A percentile compares a stretch with the other conserved stretches of the same genome.
Evolutionary conservation across 148 eudicot genomes (phyloP).

Genomic region (Polygonum aviculare): DNA sequence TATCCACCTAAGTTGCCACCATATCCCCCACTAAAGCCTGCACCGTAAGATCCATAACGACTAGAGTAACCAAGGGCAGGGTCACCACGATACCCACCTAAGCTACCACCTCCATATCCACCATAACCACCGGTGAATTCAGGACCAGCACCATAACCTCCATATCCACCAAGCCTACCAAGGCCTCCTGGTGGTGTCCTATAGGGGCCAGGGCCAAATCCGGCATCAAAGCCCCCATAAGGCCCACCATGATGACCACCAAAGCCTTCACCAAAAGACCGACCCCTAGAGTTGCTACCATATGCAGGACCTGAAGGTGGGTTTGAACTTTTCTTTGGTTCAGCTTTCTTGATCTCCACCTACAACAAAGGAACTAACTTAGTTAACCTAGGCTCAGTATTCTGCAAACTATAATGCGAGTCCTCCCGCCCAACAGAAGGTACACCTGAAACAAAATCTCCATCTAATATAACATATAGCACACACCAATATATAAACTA

Average conservation of each 20-base stretch:
- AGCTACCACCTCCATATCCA: slow-evolving; percentile 39
- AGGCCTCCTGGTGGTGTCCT: slow-evolving; percentile 59
- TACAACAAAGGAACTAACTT: slow-evolving; percentile 63
- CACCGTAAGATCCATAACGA: slow-evolving; percentile 52
- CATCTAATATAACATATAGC: slow-evolving; percentile 10
- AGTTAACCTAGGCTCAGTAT: slow-evolving; percentile 50
- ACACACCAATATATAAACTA: neutral
- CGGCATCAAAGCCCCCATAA: slow-evolving; percentile 51
- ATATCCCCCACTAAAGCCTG: slow-evolving; percentile 52
- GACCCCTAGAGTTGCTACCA: slow-evolving; percentile 68
- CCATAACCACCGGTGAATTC: slow-evolving; percentile 47
- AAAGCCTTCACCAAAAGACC: slow-evolving; percentile 40
- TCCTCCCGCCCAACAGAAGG: slow-evolving; percentile 17
- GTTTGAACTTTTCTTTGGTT: slow-evolving; percentile 89
- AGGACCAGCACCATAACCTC: slow-evolving; percentile 38
- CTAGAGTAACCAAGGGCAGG: slow-evolving; percentile 54
- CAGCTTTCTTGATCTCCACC: slow-evolving; percentile 90
- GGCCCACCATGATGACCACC: slow-evolving; percentile 38
- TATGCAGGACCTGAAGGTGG: slow-evolving; percentile 50
- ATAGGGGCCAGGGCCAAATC: slow-evolving; percentile 56
- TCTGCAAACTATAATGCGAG: slow-evolving; percentile 28
- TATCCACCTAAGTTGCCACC: slow-evolving; percentile 43
- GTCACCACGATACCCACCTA: slow-evolving; percentile 54
- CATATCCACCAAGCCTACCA: slow-evolving; percentile 60
- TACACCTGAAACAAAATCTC: slow-evolving; percentile 17